Evolutionary conservation across 2,329 filamentous ascomycete species (phyloP).

Genomic region (Xylaria sp.): DNA sequence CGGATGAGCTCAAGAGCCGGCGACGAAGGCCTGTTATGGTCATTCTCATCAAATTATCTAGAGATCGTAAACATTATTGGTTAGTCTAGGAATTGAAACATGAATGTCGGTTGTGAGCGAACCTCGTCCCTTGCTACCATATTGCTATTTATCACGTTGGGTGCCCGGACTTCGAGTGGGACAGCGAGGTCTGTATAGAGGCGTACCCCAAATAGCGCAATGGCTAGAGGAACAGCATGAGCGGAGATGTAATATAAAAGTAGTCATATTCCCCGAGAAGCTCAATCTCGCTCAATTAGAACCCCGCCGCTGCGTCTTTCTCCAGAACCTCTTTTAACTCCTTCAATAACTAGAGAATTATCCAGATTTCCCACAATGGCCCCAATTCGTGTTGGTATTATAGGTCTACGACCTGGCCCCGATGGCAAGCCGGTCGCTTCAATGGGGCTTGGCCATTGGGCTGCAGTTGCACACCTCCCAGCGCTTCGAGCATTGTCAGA

Average conservation of each 20-base stretch:
- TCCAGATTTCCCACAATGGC: constrained; percentile 40
- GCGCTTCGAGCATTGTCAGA: constrained; percentile 48
- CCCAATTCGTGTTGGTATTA: constrained; percentile 44
- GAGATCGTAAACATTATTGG: constrained; percentile 1
- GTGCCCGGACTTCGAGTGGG: constrained; percentile 23
- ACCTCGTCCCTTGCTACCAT: neutral
- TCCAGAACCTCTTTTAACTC: neutral
- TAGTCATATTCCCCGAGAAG: neutral
- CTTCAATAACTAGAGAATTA: neutral
- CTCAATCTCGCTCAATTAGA: neutral
- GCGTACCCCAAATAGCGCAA: neutral
- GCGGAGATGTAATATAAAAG: constrained; percentile 19
- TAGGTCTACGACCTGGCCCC: constrained; percentile 40
- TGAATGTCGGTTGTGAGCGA: neutral
- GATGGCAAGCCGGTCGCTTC: constrained; percentile 7
- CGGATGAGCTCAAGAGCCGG: too few relatives aligned
- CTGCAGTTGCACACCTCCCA: constrained; percentile 52
- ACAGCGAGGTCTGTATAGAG: neutral
- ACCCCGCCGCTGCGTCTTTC: neutral
- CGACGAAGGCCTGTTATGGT: neutral
- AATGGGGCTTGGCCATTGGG: constrained; percentile 49
- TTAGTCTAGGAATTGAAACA: neutral
- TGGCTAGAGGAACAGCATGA: neutral
- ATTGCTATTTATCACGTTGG: too few relatives aligned
- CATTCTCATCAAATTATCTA: neutral